These are phyloP conservation scores for Zygoascus flipseniorum DNA, from an alignment of 805 yeast genomes.

Conservation along the genomic window DNA sequence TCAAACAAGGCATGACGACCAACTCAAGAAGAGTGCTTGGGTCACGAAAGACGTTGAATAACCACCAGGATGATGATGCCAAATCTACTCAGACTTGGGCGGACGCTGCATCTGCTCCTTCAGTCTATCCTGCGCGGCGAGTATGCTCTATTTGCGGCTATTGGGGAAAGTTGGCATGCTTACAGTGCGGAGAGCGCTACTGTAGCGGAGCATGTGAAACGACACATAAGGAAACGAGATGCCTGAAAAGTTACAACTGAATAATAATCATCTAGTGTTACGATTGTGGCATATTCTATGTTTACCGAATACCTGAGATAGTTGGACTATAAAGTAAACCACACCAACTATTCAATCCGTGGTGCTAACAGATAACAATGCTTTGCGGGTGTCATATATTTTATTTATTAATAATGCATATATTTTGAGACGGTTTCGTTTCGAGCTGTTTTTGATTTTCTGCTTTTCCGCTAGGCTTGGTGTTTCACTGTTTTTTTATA, in stretches of 20 bases:
- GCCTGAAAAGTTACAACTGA: constrained; percentile 24
- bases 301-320: too few species aligned
- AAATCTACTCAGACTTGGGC: constrained; percentile 22
- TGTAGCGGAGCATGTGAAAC: constrained; percentile 30
- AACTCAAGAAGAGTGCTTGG: constrained; percentile 30
- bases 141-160: constrained; percentile 35
- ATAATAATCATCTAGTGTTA: too few species aligned
- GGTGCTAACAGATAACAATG: not conserved
- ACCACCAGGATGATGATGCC: constrained; percentile 35
- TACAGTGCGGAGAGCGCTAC: constrained; percentile 29
- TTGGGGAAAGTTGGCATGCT: constrained; percentile 28
- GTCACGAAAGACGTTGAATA: constrained; percentile 30
- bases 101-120: constrained; percentile 26
- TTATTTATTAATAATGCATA: too few species aligned
- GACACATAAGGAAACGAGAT: constrained; percentile 32
- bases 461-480: too few species aligned
- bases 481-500: too few species aligned
- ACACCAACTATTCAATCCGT: too few species aligned
- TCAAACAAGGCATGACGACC: constrained; percentile 17
- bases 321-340: too few species aligned
- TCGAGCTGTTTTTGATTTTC: too few species aligned
- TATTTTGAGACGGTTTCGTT: too few species aligned
- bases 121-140: constrained; percentile 29
- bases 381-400: too few species aligned
- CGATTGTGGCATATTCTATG: too few species aligned